These are phyloP conservation scores for Pseudozyma tsukubaensis DNA, from an alignment of 1,284 basidiomycete genomes.

Conservation along the genomic window DNA sequence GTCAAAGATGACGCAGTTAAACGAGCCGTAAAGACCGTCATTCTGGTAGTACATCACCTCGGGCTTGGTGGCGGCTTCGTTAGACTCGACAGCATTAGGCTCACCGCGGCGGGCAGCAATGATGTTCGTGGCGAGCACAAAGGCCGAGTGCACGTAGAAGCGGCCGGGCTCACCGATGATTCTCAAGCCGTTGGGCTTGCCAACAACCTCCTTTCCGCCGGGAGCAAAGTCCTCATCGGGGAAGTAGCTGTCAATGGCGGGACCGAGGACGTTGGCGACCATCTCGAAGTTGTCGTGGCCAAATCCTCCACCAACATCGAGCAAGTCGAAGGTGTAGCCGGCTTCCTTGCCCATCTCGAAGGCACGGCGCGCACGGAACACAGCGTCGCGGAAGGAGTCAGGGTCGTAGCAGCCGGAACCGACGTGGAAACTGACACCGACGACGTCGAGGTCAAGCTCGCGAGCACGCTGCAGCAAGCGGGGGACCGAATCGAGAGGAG, in stretches of 20 bases:
- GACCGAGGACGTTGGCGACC: slow-evolving; percentile 79
- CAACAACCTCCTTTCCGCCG: slow-evolving; percentile 56
- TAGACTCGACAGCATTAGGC: slow-evolving; percentile 14
- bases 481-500: slow-evolving; percentile 84
- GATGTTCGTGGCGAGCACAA: slow-evolving; percentile 91
- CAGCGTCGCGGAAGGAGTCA: slow-evolving; percentile 87
- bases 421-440: slow-evolving; percentile 98
- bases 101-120: slow-evolving; percentile 77
- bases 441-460: slow-evolving; percentile 84
- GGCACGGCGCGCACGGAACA: slow-evolving; percentile 81
- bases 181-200: slow-evolving; percentile 75
- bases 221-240: slow-evolving; percentile 73
- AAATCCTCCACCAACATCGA: slow-evolving; percentile 96
- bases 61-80: slow-evolving; percentile 41
- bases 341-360: slow-evolving; percentile 87
- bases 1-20: slow-evolving; percentile 96
- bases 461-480: slow-evolving; percentile 82
- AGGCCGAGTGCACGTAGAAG: slow-evolving; percentile 92
- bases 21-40: slow-evolving; percentile 81
- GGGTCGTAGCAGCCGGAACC: slow-evolving; percentile 97
- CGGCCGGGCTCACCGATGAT: slow-evolving; percentile 97
- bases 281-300: slow-evolving; percentile 88
- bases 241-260: slow-evolving; percentile 84
- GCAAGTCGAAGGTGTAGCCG: slow-evolving; percentile 84
- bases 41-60: slow-evolving; percentile 69